Base-by-base conservation (phyloP, 805 yeast genomes). In the Lachancea nothofagi region DNA sequence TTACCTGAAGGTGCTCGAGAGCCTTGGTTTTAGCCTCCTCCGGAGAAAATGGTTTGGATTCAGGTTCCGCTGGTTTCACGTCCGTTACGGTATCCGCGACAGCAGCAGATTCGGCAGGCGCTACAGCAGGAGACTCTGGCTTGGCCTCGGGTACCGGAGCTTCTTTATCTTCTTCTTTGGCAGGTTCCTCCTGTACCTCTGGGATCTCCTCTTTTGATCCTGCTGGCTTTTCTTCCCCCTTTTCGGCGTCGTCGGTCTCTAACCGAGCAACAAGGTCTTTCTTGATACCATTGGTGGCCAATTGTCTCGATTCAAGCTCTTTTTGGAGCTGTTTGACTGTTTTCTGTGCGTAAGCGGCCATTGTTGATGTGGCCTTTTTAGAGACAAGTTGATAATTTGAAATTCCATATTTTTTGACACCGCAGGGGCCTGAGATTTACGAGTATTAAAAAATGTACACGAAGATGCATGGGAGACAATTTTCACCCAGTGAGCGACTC, bases 311-410 rank as follows among this genome's bases (percentile, higher is more conserved):
- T 51, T 81, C 80, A 51, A 90, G 72, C 41, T 75, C 54, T 46
- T 83, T 95, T 59, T 85, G 89, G 61, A 90, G 72, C 67, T 88
- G 95, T 14, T 81, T 78, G 37, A 88, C 96, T 2, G 89, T 81
- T 13, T 38, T 32, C 19, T 40, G 38, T 8, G 45, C 33, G 33
- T 42, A 38, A 19, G 35, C 32, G 28, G 40, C 29, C 40, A 36
- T 36, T 23, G 26, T 17, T 27, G 38, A 17, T 33, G 38, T 24
- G n/a, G 24, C 18, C 32, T 13, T 26, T 19, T 19, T 17, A 8
- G 19, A 25, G 19, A 19, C 6, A 34, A 24, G 27, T 21, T 32
- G 12, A 8, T n/a, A n/a, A n/a, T n/a, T n/a, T n/a, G n/a, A n/a
- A n/a, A n/a, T n/a, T n/a, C n/a, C n/a, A n/a, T n/a, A 29, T 29